Percentiles rank a stretch among this genome's conserved stretches.
Evolutionary conservation across 345 rosid species (phyloP).

Genomic region (Euphorbia peplus): DNA sequence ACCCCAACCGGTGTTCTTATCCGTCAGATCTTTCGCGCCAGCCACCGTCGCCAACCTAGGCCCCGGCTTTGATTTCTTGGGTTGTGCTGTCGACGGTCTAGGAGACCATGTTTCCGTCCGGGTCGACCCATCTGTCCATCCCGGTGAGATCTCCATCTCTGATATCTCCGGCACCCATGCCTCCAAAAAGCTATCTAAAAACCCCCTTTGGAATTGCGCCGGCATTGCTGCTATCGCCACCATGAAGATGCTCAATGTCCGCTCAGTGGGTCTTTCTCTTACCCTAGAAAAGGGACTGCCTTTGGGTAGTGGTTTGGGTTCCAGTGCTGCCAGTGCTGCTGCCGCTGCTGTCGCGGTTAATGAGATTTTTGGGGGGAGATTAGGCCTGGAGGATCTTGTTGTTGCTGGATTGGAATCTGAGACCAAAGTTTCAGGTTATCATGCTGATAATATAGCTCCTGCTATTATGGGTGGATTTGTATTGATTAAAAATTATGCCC

Average conservation of each 20-base stretch:
- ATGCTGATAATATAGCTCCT: conserved; percentile 88
- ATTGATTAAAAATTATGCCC: conserved; percentile 67
- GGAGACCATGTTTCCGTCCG: conserved; percentile 60
- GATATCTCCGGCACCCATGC: conserved; percentile 50
- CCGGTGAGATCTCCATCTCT: conserved; percentile 65
- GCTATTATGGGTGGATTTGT: conserved; percentile 89
- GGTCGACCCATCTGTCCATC: conserved; percentile 59
- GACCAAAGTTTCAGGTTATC: conserved; percentile 87
- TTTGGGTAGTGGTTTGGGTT: conserved; percentile 73
- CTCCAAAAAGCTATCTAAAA: conserved; percentile 49
- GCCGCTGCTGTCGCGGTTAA: conserved; percentile 90
- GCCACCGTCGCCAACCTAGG: conserved; percentile 92
- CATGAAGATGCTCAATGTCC: conserved; percentile 66
- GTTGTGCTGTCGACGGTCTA: conserved; percentile 86
- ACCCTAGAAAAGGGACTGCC: conserved; percentile 71
- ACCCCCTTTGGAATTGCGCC: conserved; percentile 83
- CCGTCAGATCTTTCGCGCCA: conserved; percentile 79
- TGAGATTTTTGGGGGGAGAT: conserved; percentile 62
- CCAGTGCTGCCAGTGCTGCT: conserved; percentile 91
- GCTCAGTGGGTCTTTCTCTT: conserved; percentile 76
- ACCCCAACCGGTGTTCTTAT: conserved; percentile 66
- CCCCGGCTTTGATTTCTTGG: conserved; percentile 88
- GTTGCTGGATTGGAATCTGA: conserved; percentile 83
- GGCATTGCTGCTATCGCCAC: conserved; percentile 83
- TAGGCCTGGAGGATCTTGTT: conserved; percentile 49